phyloP scores from a whole-genome alignment of 176 grass and related monocot genomes.

The Triticum urartu region DNA sequence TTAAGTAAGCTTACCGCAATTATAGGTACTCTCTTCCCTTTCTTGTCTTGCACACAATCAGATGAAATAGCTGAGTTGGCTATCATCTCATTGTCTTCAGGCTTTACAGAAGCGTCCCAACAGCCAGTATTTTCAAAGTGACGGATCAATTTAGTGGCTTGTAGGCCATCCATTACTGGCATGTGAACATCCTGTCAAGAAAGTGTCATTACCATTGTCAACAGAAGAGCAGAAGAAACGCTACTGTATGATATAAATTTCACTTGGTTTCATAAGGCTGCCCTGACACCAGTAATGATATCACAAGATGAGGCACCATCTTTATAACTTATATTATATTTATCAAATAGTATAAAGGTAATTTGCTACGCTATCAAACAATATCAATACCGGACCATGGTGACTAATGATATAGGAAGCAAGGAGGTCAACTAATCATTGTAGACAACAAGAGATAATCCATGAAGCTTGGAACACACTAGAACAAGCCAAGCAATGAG shows the following conservation, averaged over 20 bases:
- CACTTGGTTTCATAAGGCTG: constrained; percentile 7
- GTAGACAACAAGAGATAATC: constrained; percentile 3
- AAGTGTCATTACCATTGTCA: constrained; percentile 1
- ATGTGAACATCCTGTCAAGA: constrained; percentile 82
- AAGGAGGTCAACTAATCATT: background rate
- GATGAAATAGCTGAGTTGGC: constrained; percentile 31
- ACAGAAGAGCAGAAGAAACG: constrained; percentile 27
- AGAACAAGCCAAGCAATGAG: background rate
- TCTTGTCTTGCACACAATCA: constrained; percentile 32
- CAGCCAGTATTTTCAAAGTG: constrained; percentile 70
- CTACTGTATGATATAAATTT: constrained; percentile 4
- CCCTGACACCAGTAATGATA: constrained; percentile 23
- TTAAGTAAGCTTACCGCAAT: constrained; percentile 61
- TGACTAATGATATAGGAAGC: background rate
- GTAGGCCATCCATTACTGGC: constrained; percentile 94
- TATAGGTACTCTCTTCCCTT: constrained; percentile 65
- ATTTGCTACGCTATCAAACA: background rate
- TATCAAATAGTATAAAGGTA: constrained; percentile 1
- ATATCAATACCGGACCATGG: background rate
- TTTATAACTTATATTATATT: constrained; percentile 15
- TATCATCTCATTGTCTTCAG: constrained; percentile 45
- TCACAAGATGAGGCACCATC: background rate
- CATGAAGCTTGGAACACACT: background rate
- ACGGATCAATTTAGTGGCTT: constrained; percentile 92
- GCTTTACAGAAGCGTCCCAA: constrained; percentile 73